phyloP scores from a whole-genome alignment of 371 early-diverging fungal genomes.

The Paramicrosporidium saccamoebae region DNA sequence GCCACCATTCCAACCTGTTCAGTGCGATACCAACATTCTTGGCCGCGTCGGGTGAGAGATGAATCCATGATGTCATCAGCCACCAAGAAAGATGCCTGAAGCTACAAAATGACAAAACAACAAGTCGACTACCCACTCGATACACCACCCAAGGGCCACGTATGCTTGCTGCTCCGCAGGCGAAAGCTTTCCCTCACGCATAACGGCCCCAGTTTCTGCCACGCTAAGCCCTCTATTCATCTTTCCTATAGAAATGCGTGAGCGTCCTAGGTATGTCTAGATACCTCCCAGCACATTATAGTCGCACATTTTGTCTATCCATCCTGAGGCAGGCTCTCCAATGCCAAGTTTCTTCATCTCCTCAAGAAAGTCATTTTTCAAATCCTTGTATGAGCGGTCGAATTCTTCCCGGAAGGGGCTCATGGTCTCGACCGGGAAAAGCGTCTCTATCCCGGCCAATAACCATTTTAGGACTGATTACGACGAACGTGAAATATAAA shows the following conservation, averaged over 20 bases:
- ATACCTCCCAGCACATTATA: background rate
- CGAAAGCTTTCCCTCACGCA: constrained; percentile 22
- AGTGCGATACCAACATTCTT: constrained; percentile 75
- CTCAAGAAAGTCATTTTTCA: too few species aligned
- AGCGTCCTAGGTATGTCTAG: background rate
- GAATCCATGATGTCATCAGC: constrained; percentile 93
- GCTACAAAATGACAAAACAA: constrained; percentile 8
- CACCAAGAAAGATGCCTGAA: constrained; percentile 88
- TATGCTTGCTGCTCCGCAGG: constrained; percentile 44
- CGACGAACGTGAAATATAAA: too few species aligned
- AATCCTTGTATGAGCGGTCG: too few species aligned
- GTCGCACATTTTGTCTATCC: too few species aligned
- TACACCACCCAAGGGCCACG: constrained; percentile 72
- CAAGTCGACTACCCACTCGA: constrained; percentile 38
- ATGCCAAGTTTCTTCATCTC: too few species aligned
- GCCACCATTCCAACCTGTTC: constrained; percentile 54
- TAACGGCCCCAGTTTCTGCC: constrained; percentile 39
- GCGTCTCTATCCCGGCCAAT: too few species aligned
- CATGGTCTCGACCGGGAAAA: too few species aligned
- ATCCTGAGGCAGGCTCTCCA: too few species aligned
- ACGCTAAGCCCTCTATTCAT: constrained; percentile 87
- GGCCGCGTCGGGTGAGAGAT: constrained; percentile 70
- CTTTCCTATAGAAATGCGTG: constrained; percentile 18
- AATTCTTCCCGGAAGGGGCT: too few species aligned
- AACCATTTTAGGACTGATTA: too few species aligned